Conservation (phyloP, 192 early-diverging fungal species). For the Umbelopsis sp. region DNA sequence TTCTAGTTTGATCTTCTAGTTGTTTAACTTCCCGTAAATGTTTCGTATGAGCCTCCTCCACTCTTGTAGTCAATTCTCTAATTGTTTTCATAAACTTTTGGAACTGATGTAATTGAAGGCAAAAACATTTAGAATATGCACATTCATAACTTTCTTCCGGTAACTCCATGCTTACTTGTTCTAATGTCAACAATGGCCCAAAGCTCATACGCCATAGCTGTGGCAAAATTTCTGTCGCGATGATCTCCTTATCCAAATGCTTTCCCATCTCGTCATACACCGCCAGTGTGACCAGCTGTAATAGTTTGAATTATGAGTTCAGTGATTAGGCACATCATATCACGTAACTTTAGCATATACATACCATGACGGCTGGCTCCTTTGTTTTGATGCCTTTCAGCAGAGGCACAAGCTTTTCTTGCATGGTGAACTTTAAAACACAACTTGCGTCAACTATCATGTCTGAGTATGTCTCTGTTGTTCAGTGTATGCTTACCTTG, state of each 20-base stretch:
- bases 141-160: background rate
- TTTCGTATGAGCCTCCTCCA: conserved; percentile 61
- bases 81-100: conserved; percentile 66
- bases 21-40: conserved; percentile 63
- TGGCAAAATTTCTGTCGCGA: conserved; percentile 77
- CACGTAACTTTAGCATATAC: background rate
- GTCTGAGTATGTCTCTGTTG: too few relatives aligned
- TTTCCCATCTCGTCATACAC: conserved; percentile 82
- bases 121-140: too few relatives aligned
- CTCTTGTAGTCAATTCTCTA: conserved; percentile 51
- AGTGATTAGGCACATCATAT: background rate
- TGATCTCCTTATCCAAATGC: conserved; percentile 69
- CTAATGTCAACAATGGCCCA: conserved; percentile 67
- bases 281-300: conserved; percentile 71
- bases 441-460: too few relatives aligned
- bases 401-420: conserved; percentile 78
- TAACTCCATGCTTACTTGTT: conserved; percentile 55
- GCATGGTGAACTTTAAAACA: conserved; percentile 53
- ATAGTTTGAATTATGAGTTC: background rate
- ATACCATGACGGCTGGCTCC: conserved; percentile 74
- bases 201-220: conserved; percentile 78
- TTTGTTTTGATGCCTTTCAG: conserved; percentile 74
- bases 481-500: conserved; percentile 46
- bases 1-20: conserved; percentile 53
- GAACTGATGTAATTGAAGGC: conserved; percentile 42